Evolutionary conservation across 495 filamentous ascomycete genomes (phyloP).

Genomic region (Talaromyces wortmannii): DNA sequence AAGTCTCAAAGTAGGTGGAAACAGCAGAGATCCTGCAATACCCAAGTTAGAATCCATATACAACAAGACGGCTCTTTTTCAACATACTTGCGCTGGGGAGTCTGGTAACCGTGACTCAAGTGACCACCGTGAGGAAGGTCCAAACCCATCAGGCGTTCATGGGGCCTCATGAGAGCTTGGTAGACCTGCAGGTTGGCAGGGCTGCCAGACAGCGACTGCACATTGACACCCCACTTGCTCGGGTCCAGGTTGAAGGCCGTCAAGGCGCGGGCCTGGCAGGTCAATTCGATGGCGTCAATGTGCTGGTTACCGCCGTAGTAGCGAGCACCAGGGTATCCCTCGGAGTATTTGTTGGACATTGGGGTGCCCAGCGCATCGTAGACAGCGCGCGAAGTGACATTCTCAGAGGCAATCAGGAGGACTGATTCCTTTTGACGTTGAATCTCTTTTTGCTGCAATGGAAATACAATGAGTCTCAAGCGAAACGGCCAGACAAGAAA

Average conservation of each 20-base stretch:
- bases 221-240: conserved; percentile 95
- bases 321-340: conserved; percentile 92
- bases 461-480: not conserved
- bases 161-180: conserved; percentile 82
- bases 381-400: conserved; percentile 96
- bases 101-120: conserved; percentile 96
- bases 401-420: conserved; percentile 97
- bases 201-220: conserved; percentile 90
- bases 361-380: conserved; percentile 94
- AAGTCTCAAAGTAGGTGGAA: conserved; percentile 97
- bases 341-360: conserved; percentile 99
- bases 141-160: conserved; percentile 95
- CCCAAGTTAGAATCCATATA: not conserved
- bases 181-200: conserved; percentile 96
- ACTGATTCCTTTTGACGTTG: conserved; percentile 91
- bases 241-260: conserved; percentile 77
- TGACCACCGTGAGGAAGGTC: conserved; percentile 96
- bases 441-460: conserved; percentile 4
- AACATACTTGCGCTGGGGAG: conserved; percentile 74
- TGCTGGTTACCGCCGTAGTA: conserved; percentile 98
- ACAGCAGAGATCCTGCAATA: conserved; percentile 69
- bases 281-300: conserved; percentile 82
- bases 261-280: conserved; percentile 86
- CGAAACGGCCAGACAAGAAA: not conserved
- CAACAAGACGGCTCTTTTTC: not conserved